Conservation (phyloP, 2,329 filamentous ascomycete species). For the Achaetomium macrosporum region DNA sequence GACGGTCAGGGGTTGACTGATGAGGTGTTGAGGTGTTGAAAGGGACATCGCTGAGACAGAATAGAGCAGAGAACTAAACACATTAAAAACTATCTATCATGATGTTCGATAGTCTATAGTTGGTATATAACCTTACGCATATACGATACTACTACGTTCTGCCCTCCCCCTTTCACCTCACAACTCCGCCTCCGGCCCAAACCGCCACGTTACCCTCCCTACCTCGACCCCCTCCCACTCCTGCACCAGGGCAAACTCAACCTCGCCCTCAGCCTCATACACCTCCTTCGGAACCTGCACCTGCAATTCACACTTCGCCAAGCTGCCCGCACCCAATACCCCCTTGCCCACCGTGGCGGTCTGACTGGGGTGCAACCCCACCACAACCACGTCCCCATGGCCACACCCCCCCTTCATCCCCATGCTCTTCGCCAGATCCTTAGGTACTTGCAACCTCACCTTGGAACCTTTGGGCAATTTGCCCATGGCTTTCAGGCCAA, state of each 20-base stretch:
- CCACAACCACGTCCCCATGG: not conserved
- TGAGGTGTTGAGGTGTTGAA: too few relatives aligned
- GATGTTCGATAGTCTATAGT: too few relatives aligned
- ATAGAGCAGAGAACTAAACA: too few relatives aligned
- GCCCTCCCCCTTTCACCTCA: not conserved
- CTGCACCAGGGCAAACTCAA: constrained; percentile 12
- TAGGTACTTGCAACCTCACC: constrained; percentile 6
- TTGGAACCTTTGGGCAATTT: constrained; percentile 1
- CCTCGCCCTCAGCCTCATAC: not conserved
- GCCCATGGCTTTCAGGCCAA: not conserved
- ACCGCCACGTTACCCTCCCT: constrained; percentile 9
- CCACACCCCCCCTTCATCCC: constrained; percentile 4
- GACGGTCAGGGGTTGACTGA: too few relatives aligned
- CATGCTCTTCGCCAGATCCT: not conserved
- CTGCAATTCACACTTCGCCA: constrained; percentile 2
- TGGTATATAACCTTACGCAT: too few relatives aligned
- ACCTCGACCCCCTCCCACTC: constrained; percentile 10
- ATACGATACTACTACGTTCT: too few relatives aligned
- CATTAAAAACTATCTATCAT: too few relatives aligned
- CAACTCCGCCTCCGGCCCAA: not conserved
- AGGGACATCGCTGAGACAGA: too few relatives aligned
- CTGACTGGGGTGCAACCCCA: not conserved
- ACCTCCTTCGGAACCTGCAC: not conserved
- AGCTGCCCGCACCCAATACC: not conserved
- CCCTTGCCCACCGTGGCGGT: constrained; percentile 2